These are phyloP conservation scores for Coemansia biformis DNA, from an alignment of 192 early-diverging fungal genomes.

Conservation along the genomic window DNA sequence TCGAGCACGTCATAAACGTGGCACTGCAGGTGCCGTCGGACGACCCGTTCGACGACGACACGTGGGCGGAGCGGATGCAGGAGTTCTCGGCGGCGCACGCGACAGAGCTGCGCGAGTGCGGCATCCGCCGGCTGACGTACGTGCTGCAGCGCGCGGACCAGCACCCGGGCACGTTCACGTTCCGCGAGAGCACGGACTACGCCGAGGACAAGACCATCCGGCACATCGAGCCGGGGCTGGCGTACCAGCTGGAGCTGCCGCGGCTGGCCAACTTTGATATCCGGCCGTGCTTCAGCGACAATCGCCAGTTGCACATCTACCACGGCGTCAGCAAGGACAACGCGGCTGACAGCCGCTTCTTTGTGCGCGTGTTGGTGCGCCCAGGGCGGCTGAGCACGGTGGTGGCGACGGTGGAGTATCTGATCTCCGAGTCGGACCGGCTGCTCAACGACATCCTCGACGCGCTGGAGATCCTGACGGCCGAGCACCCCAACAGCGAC, in stretches of 20 bases:
- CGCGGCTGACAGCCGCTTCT: slow-evolving; percentile 91
- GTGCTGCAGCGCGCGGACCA: slow-evolving; percentile 77
- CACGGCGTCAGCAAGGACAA: slow-evolving; percentile 93
- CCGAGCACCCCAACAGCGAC: slow-evolving; percentile 89
- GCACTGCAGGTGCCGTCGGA: slow-evolving; percentile 64
- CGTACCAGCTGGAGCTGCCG: slow-evolving; percentile 92
- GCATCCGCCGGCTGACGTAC: slow-evolving; percentile 85
- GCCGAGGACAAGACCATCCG: slow-evolving; percentile 91
- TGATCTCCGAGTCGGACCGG: slow-evolving; percentile 92
- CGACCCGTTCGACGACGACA: slow-evolving; percentile 63
- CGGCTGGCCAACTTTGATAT: slow-evolving; percentile 93
- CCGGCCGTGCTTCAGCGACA: slow-evolving; percentile 90
- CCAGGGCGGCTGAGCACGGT: slow-evolving; percentile 77
- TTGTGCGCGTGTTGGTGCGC: slow-evolving; percentile 93
- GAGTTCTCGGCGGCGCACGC: slow-evolving; percentile 59
- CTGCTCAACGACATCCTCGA: slow-evolving; percentile 92
- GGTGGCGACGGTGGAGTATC: slow-evolving; percentile 85
- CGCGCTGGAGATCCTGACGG: slow-evolving; percentile 88
- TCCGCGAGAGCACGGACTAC: slow-evolving; percentile 82
- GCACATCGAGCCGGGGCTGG: slow-evolving; percentile 97
- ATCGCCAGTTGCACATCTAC: slow-evolving; percentile 95
- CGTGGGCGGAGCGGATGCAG: slow-evolving; percentile 59
- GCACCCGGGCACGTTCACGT: slow-evolving; percentile 92
- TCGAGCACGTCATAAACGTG: slow-evolving; percentile 81
- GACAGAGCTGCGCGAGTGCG: slow-evolving; percentile 61